Evolutionary conservation across 2,329 filamentous ascomycete species (phyloP).

Genomic region (Macroventuria anomochaeta): DNA sequence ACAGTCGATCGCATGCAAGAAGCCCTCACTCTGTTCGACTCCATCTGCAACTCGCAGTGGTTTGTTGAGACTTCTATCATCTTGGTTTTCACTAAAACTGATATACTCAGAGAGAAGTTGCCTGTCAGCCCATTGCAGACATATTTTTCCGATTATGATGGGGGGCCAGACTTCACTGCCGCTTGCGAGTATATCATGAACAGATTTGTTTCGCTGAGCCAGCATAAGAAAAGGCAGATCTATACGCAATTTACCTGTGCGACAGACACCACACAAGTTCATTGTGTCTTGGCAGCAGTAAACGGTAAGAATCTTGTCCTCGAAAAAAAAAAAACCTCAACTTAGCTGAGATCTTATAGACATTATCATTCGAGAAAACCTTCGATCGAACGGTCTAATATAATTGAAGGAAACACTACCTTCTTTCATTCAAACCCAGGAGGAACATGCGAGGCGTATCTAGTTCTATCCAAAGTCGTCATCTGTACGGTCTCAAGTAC

Average conservation of each 20-base stretch:
- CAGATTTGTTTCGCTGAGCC: slow-evolving; percentile 96
- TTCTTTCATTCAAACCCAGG: too few relatives aligned
- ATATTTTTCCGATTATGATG: slow-evolving; percentile 80
- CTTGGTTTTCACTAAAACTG: slow-evolving; percentile 77
- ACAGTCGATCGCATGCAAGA: slow-evolving; percentile 80
- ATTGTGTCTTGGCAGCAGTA: slow-evolving; percentile 99
- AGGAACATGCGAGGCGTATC: too few relatives aligned
- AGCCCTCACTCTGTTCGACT: slow-evolving; percentile 73
- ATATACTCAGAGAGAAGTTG: slow-evolving; percentile 76
- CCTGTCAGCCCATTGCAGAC: slow-evolving; percentile 77
- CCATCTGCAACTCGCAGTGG: slow-evolving; percentile 75
- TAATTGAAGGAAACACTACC: slow-evolving; percentile 63
- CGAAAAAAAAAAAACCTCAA: too few relatives aligned
- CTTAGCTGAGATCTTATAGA: slow-evolving; percentile 67
- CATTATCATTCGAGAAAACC: slow-evolving; percentile 99
- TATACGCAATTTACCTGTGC: slow-evolving; percentile 99
- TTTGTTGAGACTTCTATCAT: slow-evolving; percentile 77
- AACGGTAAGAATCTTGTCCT: slow-evolving; percentile 75
- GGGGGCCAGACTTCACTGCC: slow-evolving; percentile 89
- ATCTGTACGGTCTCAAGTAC: too few relatives aligned
- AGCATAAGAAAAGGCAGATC: slow-evolving; percentile 99
- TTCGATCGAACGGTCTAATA: slow-evolving; percentile 95
- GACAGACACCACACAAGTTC: slow-evolving; percentile 97
- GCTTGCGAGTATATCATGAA: slow-evolving; percentile 99
- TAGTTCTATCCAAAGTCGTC: too few relatives aligned